Conservation (phyloP, 805 yeast species). For the Diddensiella santjacobensis region DNA sequence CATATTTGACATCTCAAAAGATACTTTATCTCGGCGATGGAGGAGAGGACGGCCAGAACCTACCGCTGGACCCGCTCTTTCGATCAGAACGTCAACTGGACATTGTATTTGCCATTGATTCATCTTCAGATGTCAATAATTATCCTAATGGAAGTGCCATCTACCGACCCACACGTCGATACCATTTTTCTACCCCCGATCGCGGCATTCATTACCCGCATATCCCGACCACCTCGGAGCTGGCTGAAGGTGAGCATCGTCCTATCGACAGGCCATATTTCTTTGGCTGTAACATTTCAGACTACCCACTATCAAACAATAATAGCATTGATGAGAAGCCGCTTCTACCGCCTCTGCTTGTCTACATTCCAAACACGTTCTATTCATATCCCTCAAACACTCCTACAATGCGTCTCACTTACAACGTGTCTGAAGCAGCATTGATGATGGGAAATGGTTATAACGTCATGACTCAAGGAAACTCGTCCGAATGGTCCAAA, state of each 20-base stretch:
- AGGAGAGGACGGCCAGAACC: slow-evolving; percentile 72
- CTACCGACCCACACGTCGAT: slow-evolving; percentile 28
- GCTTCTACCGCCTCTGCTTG: slow-evolving; percentile 79
- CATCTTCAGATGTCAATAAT: slow-evolving; percentile 26
- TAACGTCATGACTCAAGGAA: slow-evolving; percentile 64
- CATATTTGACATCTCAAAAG: slow-evolving; percentile 25
- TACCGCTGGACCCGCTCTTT: slow-evolving; percentile 63
- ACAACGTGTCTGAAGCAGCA: slow-evolving; percentile 53
- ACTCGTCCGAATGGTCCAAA: slow-evolving; percentile 66
- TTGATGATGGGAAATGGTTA: slow-evolving; percentile 71
- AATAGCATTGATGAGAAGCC: slow-evolving; percentile 47
- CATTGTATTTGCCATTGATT: slow-evolving; percentile 50
- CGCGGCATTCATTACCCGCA: slow-evolving; percentile 25
- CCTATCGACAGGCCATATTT: slow-evolving; percentile 52
- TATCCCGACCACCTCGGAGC: slow-evolving; percentile 25
- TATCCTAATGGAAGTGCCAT: slow-evolving; percentile 32
- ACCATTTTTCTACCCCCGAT: slow-evolving; percentile 25
- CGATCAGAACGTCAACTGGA: slow-evolving; percentile 61
- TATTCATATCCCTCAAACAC: slow-evolving; percentile 63
- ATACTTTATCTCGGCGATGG: slow-evolving; percentile 64
- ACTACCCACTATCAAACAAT: slow-evolving; percentile 53
- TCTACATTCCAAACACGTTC: slow-evolving; percentile 72
- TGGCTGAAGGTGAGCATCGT: slow-evolving; percentile 22
- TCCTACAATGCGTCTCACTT: slow-evolving; percentile 66
- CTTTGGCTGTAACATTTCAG: slow-evolving; percentile 71